Base-by-base conservation (phyloP, 2,329 filamentous ascomycete genomes). In the Malbranchea zuffiana region DNA sequence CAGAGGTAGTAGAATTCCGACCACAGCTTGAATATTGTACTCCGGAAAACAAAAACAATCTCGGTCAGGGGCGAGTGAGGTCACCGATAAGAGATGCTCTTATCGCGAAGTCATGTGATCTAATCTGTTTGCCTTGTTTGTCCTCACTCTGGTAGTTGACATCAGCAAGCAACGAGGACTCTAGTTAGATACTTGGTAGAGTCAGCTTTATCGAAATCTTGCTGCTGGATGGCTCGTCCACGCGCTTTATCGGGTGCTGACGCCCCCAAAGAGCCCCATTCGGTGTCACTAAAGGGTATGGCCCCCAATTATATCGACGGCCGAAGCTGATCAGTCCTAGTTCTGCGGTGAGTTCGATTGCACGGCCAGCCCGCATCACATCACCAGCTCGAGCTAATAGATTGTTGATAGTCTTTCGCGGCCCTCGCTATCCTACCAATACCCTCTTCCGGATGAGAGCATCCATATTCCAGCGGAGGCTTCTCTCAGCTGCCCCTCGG, bases 271-370 rank as follows among this genome's bases (percentile, higher is more conserved):
- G 82, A 87, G 60, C 80, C 82, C 24, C 82, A 87, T 60, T 75
- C 78, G 13, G 74, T 87, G 30, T 86, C 81, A 35, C 65, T 87
- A 36, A 88, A 87, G 66, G 82, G 64, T 67, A 54, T 31, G 52
- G n/a, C 7, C 32, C 13, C 23, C 19, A 27, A 18, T 7, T 29
- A 19, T 8, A 13, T 25, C 15, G 12, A 34, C 8, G 29, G 35
- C 29, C 37, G 41, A 49, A 39, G 48, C 47, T 52, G 40, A 49
- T 51, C 25, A 39, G 23, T 23, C 39, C 29, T 38, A 60, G 57
- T 58, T 42, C 44, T 65, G 42, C 58, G 61, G 61, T 65, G 55
- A 53, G 48, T 46, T 20, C 20, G 20, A 25, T 37, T 24, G n/a
- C 5, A 11, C 21, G 18, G 8, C 17, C 21, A 32, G 13, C 15